phyloP scores from a whole-genome alignment of 768 basidiomycete genomes.

The Agaricus blazei region DNA sequence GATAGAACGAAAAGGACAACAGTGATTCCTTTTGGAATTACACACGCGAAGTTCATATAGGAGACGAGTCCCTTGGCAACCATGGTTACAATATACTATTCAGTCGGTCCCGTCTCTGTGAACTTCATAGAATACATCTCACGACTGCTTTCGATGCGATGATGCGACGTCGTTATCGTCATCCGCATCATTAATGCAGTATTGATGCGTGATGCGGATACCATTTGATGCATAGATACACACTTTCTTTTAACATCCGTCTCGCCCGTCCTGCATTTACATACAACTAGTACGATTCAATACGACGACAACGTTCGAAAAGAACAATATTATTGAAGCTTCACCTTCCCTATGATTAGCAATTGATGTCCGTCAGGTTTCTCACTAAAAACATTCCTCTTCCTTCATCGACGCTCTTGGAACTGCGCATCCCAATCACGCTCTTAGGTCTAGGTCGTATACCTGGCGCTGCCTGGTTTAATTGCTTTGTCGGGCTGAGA shows the following conservation, averaged over 20 bases:
- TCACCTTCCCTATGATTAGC: slow-evolving; percentile 11
- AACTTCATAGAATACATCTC: background rate
- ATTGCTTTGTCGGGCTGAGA: slow-evolving; percentile 71
- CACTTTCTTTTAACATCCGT: too few relatives aligned
- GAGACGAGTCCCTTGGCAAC: slow-evolving; percentile 11
- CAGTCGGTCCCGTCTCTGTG: slow-evolving; percentile 3
- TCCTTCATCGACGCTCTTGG: slow-evolving; percentile 63
- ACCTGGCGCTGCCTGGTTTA: slow-evolving; percentile 33
- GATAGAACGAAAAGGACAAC: background rate
- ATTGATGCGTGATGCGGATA: too few relatives aligned
- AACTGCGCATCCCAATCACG: slow-evolving; percentile 62
- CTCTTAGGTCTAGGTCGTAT: slow-evolving; percentile 69
- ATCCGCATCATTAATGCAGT: too few relatives aligned
- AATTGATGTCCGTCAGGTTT: slow-evolving; percentile 64
- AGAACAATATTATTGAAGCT: background rate
- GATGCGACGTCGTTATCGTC: too few relatives aligned
- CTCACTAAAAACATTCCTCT: slow-evolving; percentile 71
- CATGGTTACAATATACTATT: background rate
- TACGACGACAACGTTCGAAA: background rate
- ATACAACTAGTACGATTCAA: background rate
- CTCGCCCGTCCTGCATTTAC: too few relatives aligned
- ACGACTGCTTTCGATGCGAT: too few relatives aligned
- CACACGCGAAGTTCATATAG: background rate
- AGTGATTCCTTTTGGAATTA: background rate
- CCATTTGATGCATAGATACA: too few relatives aligned